Evolutionary conservation across 805 yeast genomes (phyloP).

Genomic region (Cyberlindnera maclurae): DNA sequence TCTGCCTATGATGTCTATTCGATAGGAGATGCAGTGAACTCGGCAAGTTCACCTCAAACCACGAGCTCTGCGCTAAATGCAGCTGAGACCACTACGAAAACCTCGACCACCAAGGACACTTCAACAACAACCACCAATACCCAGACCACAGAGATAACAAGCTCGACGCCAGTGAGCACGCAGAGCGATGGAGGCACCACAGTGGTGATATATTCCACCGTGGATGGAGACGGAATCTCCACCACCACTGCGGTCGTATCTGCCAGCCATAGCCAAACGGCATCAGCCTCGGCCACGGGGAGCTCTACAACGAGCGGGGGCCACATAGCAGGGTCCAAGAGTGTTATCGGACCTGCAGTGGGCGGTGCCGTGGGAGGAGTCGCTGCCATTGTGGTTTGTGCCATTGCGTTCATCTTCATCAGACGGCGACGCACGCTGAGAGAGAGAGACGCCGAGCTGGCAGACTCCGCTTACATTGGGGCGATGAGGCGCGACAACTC

Average conservation of each 20-base stretch:
- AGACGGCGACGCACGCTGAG: conserved; percentile 31
- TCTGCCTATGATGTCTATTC: conserved; percentile 39
- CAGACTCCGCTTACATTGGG: conserved; percentile 52
- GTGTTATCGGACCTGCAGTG: conserved; percentile 47
- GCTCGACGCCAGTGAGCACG: conserved; percentile 21
- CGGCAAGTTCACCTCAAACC: conserved; percentile 1
- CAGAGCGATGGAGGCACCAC: conserved; percentile 14
- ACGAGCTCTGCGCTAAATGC: conserved; percentile 14
- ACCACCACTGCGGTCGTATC: conserved; percentile 8
- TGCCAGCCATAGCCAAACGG: conserved; percentile 17
- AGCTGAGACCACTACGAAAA: conserved; percentile 9
- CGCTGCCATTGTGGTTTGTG: conserved; percentile 37
- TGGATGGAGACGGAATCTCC: conserved; percentile 11
- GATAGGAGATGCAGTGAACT: conserved; percentile 17
- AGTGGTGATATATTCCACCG: conserved; percentile 17
- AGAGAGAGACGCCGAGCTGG: conserved; percentile 37
- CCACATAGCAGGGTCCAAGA: neutral
- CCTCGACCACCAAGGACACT: conserved; percentile 19
- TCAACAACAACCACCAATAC: conserved; percentile 14
- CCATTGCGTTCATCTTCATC: conserved; percentile 31
- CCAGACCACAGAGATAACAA: conserved; percentile 17
- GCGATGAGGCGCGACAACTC: conserved; percentile 44
- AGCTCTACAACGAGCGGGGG: conserved; percentile 7
- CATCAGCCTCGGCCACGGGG: conserved; percentile 18
- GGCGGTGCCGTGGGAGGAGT: conserved; percentile 59